phyloP scores from a whole-genome alignment of 805 yeast genomes.

The Starmerella powellii region DNA sequence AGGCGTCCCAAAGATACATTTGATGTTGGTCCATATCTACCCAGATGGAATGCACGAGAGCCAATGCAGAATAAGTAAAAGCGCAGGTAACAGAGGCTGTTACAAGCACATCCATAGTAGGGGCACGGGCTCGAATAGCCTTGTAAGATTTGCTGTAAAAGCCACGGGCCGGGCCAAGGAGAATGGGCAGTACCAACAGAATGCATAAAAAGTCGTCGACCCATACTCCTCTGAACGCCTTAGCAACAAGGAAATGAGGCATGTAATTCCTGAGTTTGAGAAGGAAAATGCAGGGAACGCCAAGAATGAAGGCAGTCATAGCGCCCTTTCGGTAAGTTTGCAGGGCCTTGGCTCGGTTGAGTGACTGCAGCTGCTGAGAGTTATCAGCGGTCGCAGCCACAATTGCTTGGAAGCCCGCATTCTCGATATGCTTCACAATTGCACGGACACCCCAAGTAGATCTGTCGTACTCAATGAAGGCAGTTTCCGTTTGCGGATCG shows the following conservation, averaged over 20 bases:
- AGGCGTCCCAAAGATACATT: slow-evolving; percentile 59
- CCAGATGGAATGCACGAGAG: slow-evolving; percentile 38
- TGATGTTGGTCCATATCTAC: slow-evolving; percentile 27
- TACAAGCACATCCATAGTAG: slow-evolving; percentile 88
- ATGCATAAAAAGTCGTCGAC: slow-evolving; percentile 53
- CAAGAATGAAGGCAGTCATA: slow-evolving; percentile 40
- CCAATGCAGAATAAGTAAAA: slow-evolving; percentile 55
- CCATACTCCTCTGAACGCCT: slow-evolving; percentile 48
- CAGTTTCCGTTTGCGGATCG: slow-evolving; percentile 36
- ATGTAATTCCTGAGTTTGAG: slow-evolving; percentile 33
- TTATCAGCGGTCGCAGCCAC: slow-evolving; percentile 41
- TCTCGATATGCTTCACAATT: slow-evolving; percentile 42
- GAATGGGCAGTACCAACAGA: slow-evolving; percentile 45
- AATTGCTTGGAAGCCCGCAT: slow-evolving; percentile 43
- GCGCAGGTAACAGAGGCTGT: slow-evolving; percentile 72
- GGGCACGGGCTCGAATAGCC: slow-evolving; percentile 54
- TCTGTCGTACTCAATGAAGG: slow-evolving; percentile 42
- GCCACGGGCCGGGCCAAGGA: slow-evolving; percentile 52
- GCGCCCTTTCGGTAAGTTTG: slow-evolving; percentile 55
- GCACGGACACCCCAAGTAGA: slow-evolving; percentile 43
- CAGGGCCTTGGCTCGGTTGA: slow-evolving; percentile 62
- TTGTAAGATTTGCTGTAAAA: slow-evolving; percentile 55
- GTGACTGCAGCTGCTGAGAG: slow-evolving; percentile 53
- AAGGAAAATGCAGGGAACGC: slow-evolving; percentile 45
- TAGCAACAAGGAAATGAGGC: slow-evolving; percentile 30